A percentile compares a stretch with the other conserved stretches of the same genome.
phyloP scores from a whole-genome alignment of 2,329 filamentous ascomycete genomes.

The Aspergillus ruber region DNA sequence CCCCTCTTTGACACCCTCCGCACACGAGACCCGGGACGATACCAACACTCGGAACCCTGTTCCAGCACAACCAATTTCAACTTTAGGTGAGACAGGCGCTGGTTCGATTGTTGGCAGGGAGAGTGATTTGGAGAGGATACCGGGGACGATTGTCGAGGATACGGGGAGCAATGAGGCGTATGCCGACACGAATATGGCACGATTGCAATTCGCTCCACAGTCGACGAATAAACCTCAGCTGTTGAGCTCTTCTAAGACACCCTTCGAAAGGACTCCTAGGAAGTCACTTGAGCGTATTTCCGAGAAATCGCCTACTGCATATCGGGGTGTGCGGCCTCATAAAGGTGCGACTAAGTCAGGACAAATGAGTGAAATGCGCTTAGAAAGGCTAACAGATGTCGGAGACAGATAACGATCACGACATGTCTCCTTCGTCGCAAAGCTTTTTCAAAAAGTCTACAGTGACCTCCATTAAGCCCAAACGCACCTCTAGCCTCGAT shows the following conservation, averaged over 20 bases:
- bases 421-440: constrained; percentile 13
- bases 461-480: constrained; percentile 16
- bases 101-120: constrained; percentile 1
- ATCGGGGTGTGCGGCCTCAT: constrained; percentile 2
- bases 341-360: constrained; percentile 18
- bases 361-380: not conserved
- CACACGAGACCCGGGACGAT: constrained; percentile 15
- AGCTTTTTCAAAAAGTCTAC: constrained; percentile 7
- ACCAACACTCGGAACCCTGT: constrained; percentile 3
- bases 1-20: constrained; percentile 23
- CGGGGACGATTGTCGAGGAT: constrained; percentile 13
- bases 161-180: constrained; percentile 20
- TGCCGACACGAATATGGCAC: constrained; percentile 36
- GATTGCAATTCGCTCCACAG: constrained; percentile 36
- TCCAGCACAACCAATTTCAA: constrained; percentile 3
- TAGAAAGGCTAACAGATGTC: constrained; percentile 5
- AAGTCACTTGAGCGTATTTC: constrained; percentile 11
- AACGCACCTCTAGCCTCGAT: constrained; percentile 9
- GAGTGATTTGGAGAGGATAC: not conserved
- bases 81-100: constrained; percentile 1
- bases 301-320: constrained; percentile 7
- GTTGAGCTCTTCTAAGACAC: constrained; percentile 25
- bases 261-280: constrained; percentile 13
- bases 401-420: constrained; percentile 10
- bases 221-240: constrained; percentile 36